Evolutionary conservation across 306 rosid genomes (phyloP).

Genomic region (Luffa aegyptiaca): DNA sequence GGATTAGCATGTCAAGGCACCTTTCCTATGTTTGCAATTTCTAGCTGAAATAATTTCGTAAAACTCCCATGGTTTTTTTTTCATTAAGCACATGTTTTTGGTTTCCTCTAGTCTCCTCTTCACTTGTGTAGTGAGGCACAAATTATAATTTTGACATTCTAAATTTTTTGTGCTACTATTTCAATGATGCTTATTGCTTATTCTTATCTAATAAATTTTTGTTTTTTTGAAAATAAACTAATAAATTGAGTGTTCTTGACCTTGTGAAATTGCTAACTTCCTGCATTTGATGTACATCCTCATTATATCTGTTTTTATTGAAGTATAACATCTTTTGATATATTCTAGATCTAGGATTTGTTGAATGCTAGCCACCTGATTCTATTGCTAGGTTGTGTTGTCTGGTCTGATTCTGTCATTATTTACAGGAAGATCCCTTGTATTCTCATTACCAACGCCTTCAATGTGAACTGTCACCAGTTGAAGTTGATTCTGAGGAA

Average conservation of each 20-base stretch:
- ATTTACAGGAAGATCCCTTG: slow-evolving; percentile 67
- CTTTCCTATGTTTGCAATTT: not conserved
- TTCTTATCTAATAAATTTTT: not conserved
- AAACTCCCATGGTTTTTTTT: not conserved
- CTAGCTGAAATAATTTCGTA: not conserved
- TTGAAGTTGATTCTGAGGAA: slow-evolving; percentile 47
- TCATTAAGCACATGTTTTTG: not conserved
- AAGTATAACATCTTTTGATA: not conserved
- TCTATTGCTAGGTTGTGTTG: not conserved
- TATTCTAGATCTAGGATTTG: slow-evolving; percentile 6
- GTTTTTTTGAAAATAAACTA: not conserved
- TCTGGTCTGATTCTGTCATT: slow-evolving; percentile 12
- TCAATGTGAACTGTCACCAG: slow-evolving; percentile 54
- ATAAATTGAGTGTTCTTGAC: not conserved
- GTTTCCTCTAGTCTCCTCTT: not conserved
- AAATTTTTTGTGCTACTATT: not conserved
- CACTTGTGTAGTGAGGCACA: not conserved
- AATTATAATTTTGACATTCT: not conserved
- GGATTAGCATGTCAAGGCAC: not conserved
- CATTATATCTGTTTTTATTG: not conserved
- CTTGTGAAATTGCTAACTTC: not conserved
- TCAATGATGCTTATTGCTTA: not conserved
- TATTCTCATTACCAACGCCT: slow-evolving; percentile 66
- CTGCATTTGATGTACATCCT: not conserved
- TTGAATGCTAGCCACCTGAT: not conserved